Evolutionary conservation across 495 filamentous ascomycete species (phyloP), one percentile per base, ranked within the genome.

Genomic region (Xylaria cubensis): DNA sequence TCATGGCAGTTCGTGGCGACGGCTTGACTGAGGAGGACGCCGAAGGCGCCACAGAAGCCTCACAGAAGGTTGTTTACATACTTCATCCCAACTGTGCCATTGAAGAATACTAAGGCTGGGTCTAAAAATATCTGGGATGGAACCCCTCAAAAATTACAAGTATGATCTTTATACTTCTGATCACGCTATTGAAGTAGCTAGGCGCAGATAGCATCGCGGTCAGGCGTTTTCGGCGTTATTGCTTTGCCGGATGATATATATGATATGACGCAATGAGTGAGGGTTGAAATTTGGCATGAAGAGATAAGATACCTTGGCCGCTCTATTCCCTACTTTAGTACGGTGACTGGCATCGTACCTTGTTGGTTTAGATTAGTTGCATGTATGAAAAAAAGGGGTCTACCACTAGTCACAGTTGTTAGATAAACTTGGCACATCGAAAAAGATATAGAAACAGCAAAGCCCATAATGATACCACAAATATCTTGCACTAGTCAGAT

Each of bases 21-120:
- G 93, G 94, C 13, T 84, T 97, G 19, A 84, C 92, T 36, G 89
- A 89, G 34, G 84, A 86, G 10, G 83, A 80, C 17, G 88, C 86
- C 1, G 84, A 86, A 51, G 61, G 24, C 21, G 84, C 87, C 46
- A 84, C 77, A 3, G 86, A 84, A 12, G 83, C 75, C 44, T 84
- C 80, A 26, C 50, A 82, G 84, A 89, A 86, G 81, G 85, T 90
- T 7, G 88, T 97, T 39, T 99, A 98, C 81, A 93, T 98, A 17
- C 73, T 99, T 77, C 96, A 99, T 86, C 96, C 96, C 24, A 98
- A 98, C 80, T 96, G 93, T 76, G 92, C 93, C 1, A 86, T 95
- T 29, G 94, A 97, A 72, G 84, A 85, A 74, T 73, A 71, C 59
- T 79, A 41, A 72, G 69, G n/a, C 0, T 24, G 1, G 39, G 39